Conservation (phyloP, 441 rosid genomes). For the Corymbia citriodora region DNA sequence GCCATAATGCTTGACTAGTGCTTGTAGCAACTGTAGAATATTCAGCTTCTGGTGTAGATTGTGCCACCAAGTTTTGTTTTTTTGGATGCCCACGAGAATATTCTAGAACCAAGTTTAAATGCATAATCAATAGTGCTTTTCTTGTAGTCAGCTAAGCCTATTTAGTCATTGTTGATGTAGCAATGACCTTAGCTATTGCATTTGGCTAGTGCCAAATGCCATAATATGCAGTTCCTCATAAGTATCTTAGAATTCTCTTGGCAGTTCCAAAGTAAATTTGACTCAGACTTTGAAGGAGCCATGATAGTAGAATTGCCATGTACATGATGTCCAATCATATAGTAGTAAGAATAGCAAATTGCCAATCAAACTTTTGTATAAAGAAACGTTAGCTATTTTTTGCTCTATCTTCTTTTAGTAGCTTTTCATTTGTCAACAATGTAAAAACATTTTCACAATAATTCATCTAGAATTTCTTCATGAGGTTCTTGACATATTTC, state of each 20-base stretch:
- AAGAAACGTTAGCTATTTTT: not conserved
- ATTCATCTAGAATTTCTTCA: not conserved
- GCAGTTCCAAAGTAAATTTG: not conserved
- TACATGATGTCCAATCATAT: not conserved
- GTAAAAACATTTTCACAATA: too few species aligned
- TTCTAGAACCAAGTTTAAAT: not conserved
- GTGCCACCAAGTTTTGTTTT: not conserved
- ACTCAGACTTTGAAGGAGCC: not conserved
- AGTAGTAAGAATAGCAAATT: not conserved
- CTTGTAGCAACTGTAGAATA: accelerated
- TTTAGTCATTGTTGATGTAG: not conserved
- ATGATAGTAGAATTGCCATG: not conserved
- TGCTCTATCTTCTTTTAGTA: not conserved
- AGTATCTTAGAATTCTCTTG: not conserved
- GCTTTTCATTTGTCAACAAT: not conserved
- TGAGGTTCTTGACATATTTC: not conserved
- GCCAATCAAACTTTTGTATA: not conserved
- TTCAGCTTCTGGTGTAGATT: not conserved
- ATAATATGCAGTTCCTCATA: not conserved
- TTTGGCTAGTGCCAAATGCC: not conserved
- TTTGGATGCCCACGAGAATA: not conserved
- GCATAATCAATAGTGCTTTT: not conserved
- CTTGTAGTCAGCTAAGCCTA: not conserved
- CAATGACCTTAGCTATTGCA: not conserved
- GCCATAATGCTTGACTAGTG: not conserved